A percentile compares a stretch with the other conserved stretches of the same genome.
phyloP scores from a whole-genome alignment of 805 yeast species.

The Metschnikowia colocasiae region DNA sequence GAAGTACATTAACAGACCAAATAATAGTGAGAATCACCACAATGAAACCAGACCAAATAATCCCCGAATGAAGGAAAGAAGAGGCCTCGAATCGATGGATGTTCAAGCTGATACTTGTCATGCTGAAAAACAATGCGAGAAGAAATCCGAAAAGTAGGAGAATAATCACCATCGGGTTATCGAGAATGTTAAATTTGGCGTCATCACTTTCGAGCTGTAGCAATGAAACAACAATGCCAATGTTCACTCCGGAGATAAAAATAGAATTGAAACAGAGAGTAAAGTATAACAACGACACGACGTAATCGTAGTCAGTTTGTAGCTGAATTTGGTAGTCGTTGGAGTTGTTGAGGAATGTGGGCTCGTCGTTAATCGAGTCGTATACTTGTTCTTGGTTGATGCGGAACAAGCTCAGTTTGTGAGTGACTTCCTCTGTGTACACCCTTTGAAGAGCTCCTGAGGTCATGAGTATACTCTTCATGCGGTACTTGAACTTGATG shows the following conservation, averaged over 20 bases:
- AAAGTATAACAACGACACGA: conserved; percentile 35
- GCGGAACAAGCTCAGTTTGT: conserved; percentile 4
- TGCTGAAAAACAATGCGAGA: conserved; percentile 31
- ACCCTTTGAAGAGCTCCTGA: not conserved
- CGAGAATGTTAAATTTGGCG: conserved; percentile 23
- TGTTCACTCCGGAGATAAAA: conserved; percentile 37
- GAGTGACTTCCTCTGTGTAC: not conserved
- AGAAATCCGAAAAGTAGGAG: conserved; percentile 31
- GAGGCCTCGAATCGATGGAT: conserved; percentile 29
- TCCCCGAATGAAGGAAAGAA: conserved; percentile 24
- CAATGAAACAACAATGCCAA: conserved; percentile 37
- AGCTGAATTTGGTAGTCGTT: conserved; percentile 25
- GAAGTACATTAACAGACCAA: conserved; percentile 15
- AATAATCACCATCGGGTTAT: conserved; percentile 33
- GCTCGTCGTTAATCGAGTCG: conserved; percentile 35
- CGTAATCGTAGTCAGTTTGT: conserved; percentile 34
- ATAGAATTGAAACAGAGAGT: conserved; percentile 32
- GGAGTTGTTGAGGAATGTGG: conserved; percentile 22
- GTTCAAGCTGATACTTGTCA: conserved; percentile 34
- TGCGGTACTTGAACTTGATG: conserved; percentile 22
- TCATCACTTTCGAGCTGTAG: conserved; percentile 22
- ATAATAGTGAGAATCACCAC: conserved; percentile 22
- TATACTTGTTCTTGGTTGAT: conserved; percentile 18
- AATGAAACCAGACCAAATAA: conserved; percentile 26
- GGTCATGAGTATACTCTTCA: conserved; percentile 10